Base-by-base conservation (phyloP, 345 rosid genomes). In the Combretum micranthum region DNA sequence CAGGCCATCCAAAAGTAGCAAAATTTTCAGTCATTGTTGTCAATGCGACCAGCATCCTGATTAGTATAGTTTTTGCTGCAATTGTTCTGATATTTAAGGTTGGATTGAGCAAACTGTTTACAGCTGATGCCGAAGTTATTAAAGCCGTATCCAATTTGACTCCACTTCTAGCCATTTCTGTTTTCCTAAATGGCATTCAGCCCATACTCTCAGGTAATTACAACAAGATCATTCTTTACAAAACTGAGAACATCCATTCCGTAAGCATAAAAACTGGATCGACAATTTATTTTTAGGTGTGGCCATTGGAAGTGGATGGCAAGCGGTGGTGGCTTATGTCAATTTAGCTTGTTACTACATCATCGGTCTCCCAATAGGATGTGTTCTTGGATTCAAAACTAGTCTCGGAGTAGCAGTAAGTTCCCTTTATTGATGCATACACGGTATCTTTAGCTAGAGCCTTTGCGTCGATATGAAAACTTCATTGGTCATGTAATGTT, bases 241-340 rank as follows among this genome's bases (percentile, higher is more conserved):
- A 54, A 39, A 44, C 23, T 12, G 57, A 8, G 4, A 11, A 54
- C 20, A 22, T 17, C 20, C 16, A 19, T 16, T 17, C 57, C 3
- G 37, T 13, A 18, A n/a, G 57, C 5, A 13, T 25, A 39, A 32
- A 22, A 17, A 32, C 13, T 16, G 17, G 20, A 37, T 14, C 42
- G 6, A 11, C 57, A 32, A 37, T 54, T 37, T 42, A 44, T 20
- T 39, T 47, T 25, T 56, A 81, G 98, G 98, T n/a, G 99, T 93
- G 64, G 99, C 99, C 15, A 86, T 93, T 64, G 99, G 99, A 16
- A 85, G 97, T 58, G 96, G 99, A 15, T 86, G 99, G 99, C 96
- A 93, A 79, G 83, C 84, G 25, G 71, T 85, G 21, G 99, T 93
- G 64, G 99, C 99, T 20, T 93, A 85, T 64, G 81, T 93, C 21